Evolutionary conservation across 1,139 yeast species (phyloP).

Genomic region (Geotrichum histeridarum): DNA sequence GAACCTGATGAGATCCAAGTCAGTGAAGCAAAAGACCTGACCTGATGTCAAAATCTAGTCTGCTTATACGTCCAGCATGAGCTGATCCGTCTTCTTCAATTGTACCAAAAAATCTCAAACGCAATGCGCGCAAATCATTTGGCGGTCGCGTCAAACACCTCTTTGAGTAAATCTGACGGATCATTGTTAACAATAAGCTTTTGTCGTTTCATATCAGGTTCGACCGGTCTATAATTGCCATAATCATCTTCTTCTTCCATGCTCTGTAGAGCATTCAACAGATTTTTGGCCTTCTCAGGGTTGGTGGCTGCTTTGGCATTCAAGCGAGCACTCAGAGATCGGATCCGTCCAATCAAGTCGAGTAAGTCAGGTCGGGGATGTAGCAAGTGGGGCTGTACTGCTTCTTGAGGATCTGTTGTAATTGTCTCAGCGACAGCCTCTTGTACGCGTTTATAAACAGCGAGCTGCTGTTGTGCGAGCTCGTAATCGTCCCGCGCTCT

Average conservation of each 20-base stretch:
- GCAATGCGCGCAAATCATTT: too few relatives aligned
- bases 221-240: background rate
- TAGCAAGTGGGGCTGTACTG: conserved; percentile 8
- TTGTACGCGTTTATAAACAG: conserved; percentile 1
- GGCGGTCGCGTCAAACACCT: background rate
- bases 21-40: too few relatives aligned
- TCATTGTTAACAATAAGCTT: conserved; percentile 14
- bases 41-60: too few relatives aligned
- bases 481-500: conserved; percentile 1
- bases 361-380: conserved; percentile 11
- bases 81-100: too few relatives aligned
- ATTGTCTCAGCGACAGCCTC: background rate
- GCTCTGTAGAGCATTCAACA: background rate
- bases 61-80: too few relatives aligned
- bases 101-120: too few relatives aligned
- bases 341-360: conserved; percentile 9
- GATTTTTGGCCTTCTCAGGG: background rate
- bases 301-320: background rate
- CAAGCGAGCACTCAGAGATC: conserved; percentile 11
- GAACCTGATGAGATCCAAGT: too few relatives aligned
- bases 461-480: background rate
- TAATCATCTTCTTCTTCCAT: background rate
- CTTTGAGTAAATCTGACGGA: conserved; percentile 2
- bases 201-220: conserved; percentile 14
- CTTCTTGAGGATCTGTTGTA: conserved; percentile 6